Evolutionary conservation across 1,284 basidiomycete species (phyloP).

Genomic region (Leccinum colubrinum): DNA sequence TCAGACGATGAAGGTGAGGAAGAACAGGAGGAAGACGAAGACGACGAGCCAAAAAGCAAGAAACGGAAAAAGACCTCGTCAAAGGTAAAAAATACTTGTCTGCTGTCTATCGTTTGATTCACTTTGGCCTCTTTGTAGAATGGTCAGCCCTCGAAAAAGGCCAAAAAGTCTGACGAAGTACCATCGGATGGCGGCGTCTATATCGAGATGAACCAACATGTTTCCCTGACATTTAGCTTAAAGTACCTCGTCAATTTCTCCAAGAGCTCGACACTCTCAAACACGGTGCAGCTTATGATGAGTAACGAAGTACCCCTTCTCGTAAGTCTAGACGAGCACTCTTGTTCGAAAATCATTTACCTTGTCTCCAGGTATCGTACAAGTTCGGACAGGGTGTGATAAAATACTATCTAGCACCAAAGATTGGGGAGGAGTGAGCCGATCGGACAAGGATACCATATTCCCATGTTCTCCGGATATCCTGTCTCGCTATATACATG

Average conservation of each 20-base stretch:
- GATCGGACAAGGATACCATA: constrained; percentile 2
- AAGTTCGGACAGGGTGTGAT: constrained; percentile 77
- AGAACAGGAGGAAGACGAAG: constrained; percentile 55
- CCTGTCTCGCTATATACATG: constrained; percentile 14
- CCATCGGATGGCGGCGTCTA: constrained; percentile 56
- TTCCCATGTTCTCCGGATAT: constrained; percentile 9
- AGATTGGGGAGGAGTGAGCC: constrained; percentile 77
- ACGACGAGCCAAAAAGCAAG: constrained; percentile 49
- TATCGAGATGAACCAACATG: constrained; percentile 85
- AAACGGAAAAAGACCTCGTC: constrained; percentile 58
- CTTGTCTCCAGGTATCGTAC: constrained; percentile 69
- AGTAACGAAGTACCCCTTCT: constrained; percentile 90
- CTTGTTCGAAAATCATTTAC: constrained; percentile 9
- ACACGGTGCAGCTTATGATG: constrained; percentile 80
- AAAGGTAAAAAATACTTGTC: constrained; percentile 41
- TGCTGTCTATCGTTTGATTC: neutral
- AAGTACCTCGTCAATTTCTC: constrained; percentile 98
- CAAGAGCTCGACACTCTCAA: constrained; percentile 82
- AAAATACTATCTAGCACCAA: constrained; percentile 86
- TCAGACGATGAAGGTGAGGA: constrained; percentile 53
- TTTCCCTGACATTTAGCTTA: constrained; percentile 92
- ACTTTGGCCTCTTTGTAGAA: constrained; percentile 36
- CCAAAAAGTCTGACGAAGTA: constrained; percentile 50
- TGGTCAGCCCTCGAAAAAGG: constrained; percentile 48
- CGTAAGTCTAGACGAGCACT: constrained; percentile 38